A percentile compares a stretch with the other conserved stretches of the same genome.
Conservation (phyloP, 495 filamentous ascomycete genomes). For the Penicillium paradoxum region DNA sequence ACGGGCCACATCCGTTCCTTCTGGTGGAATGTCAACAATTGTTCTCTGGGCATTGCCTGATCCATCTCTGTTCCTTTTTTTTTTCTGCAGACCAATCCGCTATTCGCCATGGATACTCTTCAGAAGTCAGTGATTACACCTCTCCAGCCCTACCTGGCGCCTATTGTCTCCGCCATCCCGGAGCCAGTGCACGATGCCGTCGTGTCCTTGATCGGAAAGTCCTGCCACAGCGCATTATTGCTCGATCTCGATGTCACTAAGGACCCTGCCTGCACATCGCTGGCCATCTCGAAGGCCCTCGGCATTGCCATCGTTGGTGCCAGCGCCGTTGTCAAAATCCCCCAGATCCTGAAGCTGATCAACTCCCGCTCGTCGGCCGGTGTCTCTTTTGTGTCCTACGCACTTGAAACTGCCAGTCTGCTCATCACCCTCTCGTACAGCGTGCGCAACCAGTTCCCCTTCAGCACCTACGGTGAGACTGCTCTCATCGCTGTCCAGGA, state of each 20-base stretch:
- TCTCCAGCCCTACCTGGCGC: conserved; percentile 63
- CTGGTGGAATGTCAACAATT: conserved; percentile 22
- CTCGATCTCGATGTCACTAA: conserved; percentile 71
- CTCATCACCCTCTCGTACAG: conserved; percentile 88
- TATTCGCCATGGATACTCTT: conserved; percentile 34
- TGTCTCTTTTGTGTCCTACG: conserved; percentile 82
- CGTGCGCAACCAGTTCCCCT: conserved; percentile 81
- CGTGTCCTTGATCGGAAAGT: conserved; percentile 70
- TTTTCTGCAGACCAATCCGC: background rate
- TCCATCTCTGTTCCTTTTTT: background rate
- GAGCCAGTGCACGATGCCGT: conserved; percentile 68
- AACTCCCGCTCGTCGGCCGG: conserved; percentile 72
- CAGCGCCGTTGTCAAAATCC: conserved; percentile 87
- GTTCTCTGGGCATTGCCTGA: background rate
- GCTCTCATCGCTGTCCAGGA: conserved; percentile 89
- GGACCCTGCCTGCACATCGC: conserved; percentile 68
- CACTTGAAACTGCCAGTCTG: conserved; percentile 81
- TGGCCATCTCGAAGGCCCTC: conserved; percentile 84
- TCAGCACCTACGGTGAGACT: conserved; percentile 94
- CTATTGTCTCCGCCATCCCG: conserved; percentile 75
- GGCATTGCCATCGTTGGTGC: conserved; percentile 88
- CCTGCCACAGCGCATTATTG: conserved; percentile 78
- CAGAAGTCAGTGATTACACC: conserved; percentile 53
- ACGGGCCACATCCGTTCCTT: conserved; percentile 33
- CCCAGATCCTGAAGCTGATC: conserved; percentile 89